Percentiles rank a stretch among this genome's conserved stretches.
Conservation (phyloP, 2,329 filamentous ascomycete genomes). For the Escovopsis sp. region DNA sequence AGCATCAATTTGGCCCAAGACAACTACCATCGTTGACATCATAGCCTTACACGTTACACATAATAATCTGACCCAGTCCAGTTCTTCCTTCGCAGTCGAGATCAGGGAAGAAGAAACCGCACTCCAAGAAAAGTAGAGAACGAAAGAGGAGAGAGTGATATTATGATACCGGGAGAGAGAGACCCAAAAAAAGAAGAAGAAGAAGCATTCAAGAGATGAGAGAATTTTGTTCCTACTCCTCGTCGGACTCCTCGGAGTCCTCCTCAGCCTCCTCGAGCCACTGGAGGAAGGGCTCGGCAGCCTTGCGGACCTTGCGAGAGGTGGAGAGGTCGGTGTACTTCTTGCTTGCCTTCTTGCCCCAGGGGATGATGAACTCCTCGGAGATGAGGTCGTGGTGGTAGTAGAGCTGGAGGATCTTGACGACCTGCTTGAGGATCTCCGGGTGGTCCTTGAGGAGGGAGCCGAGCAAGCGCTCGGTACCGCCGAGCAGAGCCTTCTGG, state of each 20-base stretch:
- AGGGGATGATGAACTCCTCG: conserved; percentile 79
- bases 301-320: conserved; percentile 92
- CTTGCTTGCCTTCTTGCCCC: conserved; percentile 93
- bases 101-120: no score
- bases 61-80: no score
- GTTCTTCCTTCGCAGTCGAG: no score
- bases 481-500: conserved; percentile 88
- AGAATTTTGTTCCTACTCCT: conserved; percentile 3
- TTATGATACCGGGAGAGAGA: neutral
- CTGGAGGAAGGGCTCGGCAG: conserved; percentile 81
- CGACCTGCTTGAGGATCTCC: conserved; percentile 59
- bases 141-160: neutral
- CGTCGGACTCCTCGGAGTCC: conserved; percentile 21
- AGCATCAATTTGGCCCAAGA: no score
- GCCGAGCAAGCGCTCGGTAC: conserved; percentile 81
- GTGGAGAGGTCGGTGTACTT: conserved; percentile 85
- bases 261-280: conserved; percentile 83
- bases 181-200: neutral
- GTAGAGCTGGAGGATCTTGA: conserved; percentile 76
- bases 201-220: neutral
- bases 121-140: no score
- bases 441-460: conserved; percentile 59
- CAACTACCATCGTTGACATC: no score
- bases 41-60: no score
- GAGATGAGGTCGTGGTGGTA: conserved; percentile 82